Percentiles rank a stretch among this genome's conserved stretches.
phyloP scores from a whole-genome alignment of 345 rosid genomes.

The Lepidium aucheri region DNA sequence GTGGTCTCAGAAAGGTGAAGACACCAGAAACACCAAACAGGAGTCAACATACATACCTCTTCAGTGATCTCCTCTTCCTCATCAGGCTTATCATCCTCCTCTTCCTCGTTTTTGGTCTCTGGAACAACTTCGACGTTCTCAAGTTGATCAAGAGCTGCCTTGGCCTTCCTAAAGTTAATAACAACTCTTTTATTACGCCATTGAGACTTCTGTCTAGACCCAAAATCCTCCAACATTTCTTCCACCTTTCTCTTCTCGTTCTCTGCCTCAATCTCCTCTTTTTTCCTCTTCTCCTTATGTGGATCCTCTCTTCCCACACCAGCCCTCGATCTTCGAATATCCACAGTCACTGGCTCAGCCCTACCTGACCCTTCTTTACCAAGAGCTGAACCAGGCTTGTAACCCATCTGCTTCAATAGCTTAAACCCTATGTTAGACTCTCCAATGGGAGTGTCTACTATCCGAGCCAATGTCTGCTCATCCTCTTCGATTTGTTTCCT shows the following conservation, averaged over 20 bases:
- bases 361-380: slow-evolving; percentile 72
- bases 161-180: slow-evolving; percentile 68
- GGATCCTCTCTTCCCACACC: slow-evolving; percentile 89
- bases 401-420: slow-evolving; percentile 90
- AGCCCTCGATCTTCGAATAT: slow-evolving; percentile 77
- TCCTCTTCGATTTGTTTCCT: slow-evolving; percentile 74
- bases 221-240: slow-evolving; percentile 69
- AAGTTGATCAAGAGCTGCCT: slow-evolving; percentile 82
- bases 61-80: slow-evolving; percentile 67
- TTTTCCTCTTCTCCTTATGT: slow-evolving; percentile 69
- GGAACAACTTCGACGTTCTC: slow-evolving; percentile 67
- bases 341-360: slow-evolving; percentile 67
- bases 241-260: slow-evolving; percentile 45
- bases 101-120: slow-evolving; percentile 49
- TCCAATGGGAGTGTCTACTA: slow-evolving; percentile 62
- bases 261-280: slow-evolving; percentile 56
- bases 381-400: slow-evolving; percentile 77
- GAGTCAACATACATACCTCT: slow-evolving; percentile 39
- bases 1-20: neutral
- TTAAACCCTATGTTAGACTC: slow-evolving; percentile 85
- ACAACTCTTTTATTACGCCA: slow-evolving; percentile 65
- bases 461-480: slow-evolving; percentile 52
- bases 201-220: slow-evolving; percentile 70
- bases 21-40: neutral
- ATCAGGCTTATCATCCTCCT: slow-evolving; percentile 40